These are phyloP conservation scores for Cystofilobasidium macerans DNA, from an alignment of 768 basidiomycete species.

Conservation along the genomic window DNA sequence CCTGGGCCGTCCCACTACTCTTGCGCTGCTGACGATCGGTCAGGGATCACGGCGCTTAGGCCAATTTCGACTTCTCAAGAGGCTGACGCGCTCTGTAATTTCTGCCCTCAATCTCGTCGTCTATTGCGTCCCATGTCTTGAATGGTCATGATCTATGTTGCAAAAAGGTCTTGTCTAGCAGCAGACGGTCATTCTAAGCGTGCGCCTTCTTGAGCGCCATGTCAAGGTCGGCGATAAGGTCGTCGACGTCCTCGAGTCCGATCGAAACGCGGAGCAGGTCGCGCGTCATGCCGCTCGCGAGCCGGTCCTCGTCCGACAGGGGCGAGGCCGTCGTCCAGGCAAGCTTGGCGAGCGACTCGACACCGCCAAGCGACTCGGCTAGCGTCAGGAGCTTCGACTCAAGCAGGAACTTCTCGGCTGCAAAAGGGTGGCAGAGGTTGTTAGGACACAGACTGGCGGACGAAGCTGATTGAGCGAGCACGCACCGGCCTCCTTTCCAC, in stretches of 20 bases:
- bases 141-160: too few species aligned
- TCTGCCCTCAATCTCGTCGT: too few species aligned
- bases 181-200: constrained; percentile 59
- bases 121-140: too few species aligned
- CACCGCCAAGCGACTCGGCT: constrained; percentile 82
- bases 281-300: constrained; percentile 20
- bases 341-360: constrained; percentile 79
- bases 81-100: too few species aligned
- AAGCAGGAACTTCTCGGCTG: constrained; percentile 47
- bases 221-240: constrained; percentile 62
- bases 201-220: constrained; percentile 51
- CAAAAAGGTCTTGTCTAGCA: too few species aligned
- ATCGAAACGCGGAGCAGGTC: constrained; percentile 66
- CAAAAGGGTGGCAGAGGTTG: too few species aligned
- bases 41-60: too few species aligned
- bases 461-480: constrained; percentile 47
- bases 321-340: constrained; percentile 81
- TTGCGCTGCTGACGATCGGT: too few species aligned
- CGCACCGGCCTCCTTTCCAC: constrained; percentile 41
- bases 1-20: too few species aligned
- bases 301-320: constrained; percentile 33
- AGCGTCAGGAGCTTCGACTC: constrained; percentile 45
- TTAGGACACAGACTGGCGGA: too few species aligned
- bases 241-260: constrained; percentile 77
- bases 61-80: too few species aligned